A percentile compares a stretch with the other conserved stretches of the same genome.
Evolutionary conservation across 768 basidiomycete genomes (phyloP).

Genomic region (Multifurca ochricompacta): DNA sequence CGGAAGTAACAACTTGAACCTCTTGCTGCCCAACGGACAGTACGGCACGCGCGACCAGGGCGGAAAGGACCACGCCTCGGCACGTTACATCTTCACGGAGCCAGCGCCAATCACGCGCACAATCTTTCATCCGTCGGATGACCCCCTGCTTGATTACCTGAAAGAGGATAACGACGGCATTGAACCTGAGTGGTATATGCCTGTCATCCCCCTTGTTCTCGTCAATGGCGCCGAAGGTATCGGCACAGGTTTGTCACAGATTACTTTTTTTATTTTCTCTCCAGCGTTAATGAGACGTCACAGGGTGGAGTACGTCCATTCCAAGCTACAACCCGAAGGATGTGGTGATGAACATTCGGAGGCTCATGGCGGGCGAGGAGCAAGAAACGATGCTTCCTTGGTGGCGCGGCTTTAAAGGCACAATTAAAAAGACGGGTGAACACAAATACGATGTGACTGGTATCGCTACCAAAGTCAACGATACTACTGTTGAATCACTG

Average conservation of each 20-base stretch:
- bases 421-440: conserved; percentile 71
- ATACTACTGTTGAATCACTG: conserved; percentile 92
- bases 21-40: conserved; percentile 84
- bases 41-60: conserved; percentile 91
- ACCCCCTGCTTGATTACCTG: conserved; percentile 73
- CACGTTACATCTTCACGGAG: conserved; percentile 92
- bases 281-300: not conserved
- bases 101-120: conserved; percentile 64
- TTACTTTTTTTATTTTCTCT: not conserved
- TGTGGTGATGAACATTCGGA: conserved; percentile 79
- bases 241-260: conserved; percentile 63
- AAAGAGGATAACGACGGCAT: conserved; percentile 81
- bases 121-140: conserved; percentile 78
- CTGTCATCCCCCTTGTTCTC: conserved; percentile 79
- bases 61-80: conserved; percentile 93
- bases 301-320: conserved; percentile 91
- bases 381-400: conserved; percentile 84
- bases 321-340: conserved; percentile 91
- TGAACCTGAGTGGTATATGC: conserved; percentile 94
- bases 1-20: conserved; percentile 90
- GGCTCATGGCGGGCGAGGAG: conserved; percentile 81
- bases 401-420: conserved; percentile 94
- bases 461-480: conserved; percentile 63
- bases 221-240: conserved; percentile 97
- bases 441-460: conserved; percentile 84